Base-by-base conservation (phyloP, 345 rosid genomes). In the Salix purpurea region DNA sequence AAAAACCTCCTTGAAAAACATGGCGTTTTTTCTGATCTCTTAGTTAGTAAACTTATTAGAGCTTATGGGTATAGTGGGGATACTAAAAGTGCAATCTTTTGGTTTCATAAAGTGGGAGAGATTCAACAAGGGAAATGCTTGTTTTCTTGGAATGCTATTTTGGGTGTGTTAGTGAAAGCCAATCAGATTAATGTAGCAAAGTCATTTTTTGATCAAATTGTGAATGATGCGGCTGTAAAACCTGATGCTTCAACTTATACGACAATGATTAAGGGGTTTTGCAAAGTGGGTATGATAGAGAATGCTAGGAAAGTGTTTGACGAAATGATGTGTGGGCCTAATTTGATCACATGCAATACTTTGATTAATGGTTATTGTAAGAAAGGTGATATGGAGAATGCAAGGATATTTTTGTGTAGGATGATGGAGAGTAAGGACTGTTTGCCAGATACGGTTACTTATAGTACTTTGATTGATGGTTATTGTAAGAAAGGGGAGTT, bases 291-390 rank as follows among this genome's bases (percentile, higher is more conserved):
- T 39, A 79, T 74, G 82, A 37, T 87, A 61, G 83, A 81, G 66
- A 34, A 73, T 74, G 87, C 87, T 34, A 68, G 62, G 62, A 79
- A 77, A 84, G 24, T 85, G 85, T 85, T 87, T 30, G 88, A 84
- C 78, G 86, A 83, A 83, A 87, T 87, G 85, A 5, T n/a, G 19
- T 70, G 82, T 72, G 50, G 69, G 72, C 89, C 81, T 15, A 81
- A 83, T 77, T 48, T 71, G 58, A 7, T 83, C 66, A 36, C 86
- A 39, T 83, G 21, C n/a, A 86, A 84, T 40, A 81, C 83, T 61
- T 21, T 84, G 83, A 81, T 87, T n/a, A 72, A 81, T 79, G 89
- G 89, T 67, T 85, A 68, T 65, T 79, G 88, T 68, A 81, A 84
- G 78, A 83, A 81, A 52, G 85, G 86, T 46, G 79, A 79, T 23